Conservation (phyloP, 495 filamentous ascomycete genomes). For the Daldinia grandis region DNA sequence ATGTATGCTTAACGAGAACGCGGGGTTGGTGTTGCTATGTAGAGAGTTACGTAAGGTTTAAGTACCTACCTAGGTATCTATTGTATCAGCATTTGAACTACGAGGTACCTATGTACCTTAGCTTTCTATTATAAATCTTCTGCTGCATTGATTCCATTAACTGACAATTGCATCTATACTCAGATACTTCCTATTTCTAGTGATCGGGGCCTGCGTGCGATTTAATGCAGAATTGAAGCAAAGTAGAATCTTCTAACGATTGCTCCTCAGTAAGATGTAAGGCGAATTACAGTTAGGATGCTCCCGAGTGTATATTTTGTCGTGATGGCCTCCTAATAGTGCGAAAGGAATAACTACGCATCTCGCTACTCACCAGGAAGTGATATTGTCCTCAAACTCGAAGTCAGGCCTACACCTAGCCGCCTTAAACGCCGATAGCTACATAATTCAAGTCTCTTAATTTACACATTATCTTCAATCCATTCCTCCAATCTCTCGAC, state of each 20-base stretch:
- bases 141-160: neutral
- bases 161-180: too few relatives aligned
- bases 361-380: neutral
- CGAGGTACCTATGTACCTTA: too few relatives aligned
- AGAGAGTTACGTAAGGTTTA: too few relatives aligned
- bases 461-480: slow-evolving; percentile 66
- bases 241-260: too few relatives aligned
- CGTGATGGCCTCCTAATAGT: neutral
- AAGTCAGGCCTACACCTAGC: neutral
- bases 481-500: slow-evolving; percentile 80
- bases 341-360: neutral
- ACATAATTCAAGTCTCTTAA: neutral
- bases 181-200: neutral
- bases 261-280: too few relatives aligned
- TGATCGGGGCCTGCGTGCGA: neutral
- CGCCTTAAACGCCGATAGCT: neutral
- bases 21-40: neutral
- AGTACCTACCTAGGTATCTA: too few relatives aligned
- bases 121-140: too few relatives aligned
- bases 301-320: too few relatives aligned
- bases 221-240: too few relatives aligned
- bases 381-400: neutral
- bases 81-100: too few relatives aligned
- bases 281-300: too few relatives aligned
- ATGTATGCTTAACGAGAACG: too few relatives aligned